Conservation (phyloP, 2,329 filamentous ascomycete species). For the Neofusicoccum kwambonambiense region DNA sequence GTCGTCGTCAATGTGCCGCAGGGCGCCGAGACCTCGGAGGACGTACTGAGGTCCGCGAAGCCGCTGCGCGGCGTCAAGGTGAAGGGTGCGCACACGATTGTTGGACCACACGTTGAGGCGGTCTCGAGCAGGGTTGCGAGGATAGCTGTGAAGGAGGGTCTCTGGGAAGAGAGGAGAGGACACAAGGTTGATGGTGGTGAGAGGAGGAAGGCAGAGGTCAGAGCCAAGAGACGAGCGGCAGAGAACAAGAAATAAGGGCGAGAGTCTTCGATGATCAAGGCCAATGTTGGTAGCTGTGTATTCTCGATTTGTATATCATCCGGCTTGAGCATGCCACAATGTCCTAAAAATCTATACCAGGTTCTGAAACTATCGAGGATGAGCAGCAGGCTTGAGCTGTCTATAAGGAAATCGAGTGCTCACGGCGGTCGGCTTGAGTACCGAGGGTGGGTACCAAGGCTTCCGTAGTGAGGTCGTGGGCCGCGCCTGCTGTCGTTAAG, state of each 20-base stretch:
- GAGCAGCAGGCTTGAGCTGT: neutral
- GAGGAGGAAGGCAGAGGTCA: conserved; percentile 78
- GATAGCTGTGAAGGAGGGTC: conserved; percentile 74
- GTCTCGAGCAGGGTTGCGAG: conserved; percentile 65
- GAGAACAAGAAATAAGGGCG: conserved; percentile 64
- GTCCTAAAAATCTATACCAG: neutral
- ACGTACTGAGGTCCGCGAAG: conserved; percentile 11
- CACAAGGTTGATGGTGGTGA: conserved; percentile 96
- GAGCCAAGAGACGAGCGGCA: conserved; percentile 78
- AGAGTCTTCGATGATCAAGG: neutral
- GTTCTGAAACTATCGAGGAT: neutral
- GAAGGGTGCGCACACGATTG: conserved; percentile 65
- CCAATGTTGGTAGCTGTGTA: neutral
- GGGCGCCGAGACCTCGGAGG: conserved; percentile 29
- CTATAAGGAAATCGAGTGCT: no score
- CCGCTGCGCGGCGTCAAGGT: conserved; percentile 60
- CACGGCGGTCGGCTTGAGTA: no score
- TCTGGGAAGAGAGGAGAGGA: conserved; percentile 88
- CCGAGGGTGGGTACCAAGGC: no score
- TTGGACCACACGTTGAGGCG: conserved; percentile 70
- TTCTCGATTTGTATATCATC: neutral
- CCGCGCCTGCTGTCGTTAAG: no score
- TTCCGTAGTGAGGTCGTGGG: no score
- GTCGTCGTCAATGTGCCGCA: conserved; percentile 61
- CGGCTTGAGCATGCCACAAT: neutral